phyloP scores from a whole-genome alignment of 768 basidiomycete species.

The Leccinum rimulosum region DNA sequence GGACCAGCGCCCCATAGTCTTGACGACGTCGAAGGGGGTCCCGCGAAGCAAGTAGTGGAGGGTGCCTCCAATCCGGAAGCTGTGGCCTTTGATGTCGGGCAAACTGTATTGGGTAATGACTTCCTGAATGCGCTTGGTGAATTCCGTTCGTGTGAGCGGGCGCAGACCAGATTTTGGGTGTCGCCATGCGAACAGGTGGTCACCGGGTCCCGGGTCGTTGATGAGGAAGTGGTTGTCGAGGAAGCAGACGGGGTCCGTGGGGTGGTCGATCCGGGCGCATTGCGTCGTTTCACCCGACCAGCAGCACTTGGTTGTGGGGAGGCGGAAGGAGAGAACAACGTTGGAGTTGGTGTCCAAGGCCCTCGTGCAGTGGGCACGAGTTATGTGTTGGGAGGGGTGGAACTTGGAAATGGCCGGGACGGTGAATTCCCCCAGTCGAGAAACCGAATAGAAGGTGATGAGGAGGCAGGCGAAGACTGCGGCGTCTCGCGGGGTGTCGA shows the following conservation, averaged over 20 bases:
- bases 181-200: conserved; percentile 1
- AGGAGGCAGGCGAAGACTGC: neutral
- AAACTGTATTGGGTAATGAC: neutral
- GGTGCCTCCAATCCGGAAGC: neutral
- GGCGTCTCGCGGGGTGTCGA: neutral
- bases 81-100: neutral
- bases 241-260: neutral
- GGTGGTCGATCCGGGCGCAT: neutral
- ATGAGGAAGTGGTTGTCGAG: neutral
- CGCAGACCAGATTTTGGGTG: neutral
- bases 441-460: neutral
- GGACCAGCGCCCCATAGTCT: neutral
- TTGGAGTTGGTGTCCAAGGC: neutral
- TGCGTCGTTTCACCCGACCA: neutral
- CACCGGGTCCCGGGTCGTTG: neutral
- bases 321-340: neutral
- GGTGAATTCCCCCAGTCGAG: neutral
- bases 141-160: neutral
- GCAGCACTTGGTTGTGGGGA: neutral
- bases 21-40: neutral
- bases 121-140: neutral
- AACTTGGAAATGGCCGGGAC: too few relatives aligned
- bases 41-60: neutral
- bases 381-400: neutral
- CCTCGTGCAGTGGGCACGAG: neutral